Percentiles rank a stretch among this genome's conserved stretches.
Conservation (phyloP, 164 flowering plant genomes). For the Vitis amurensis region DNA sequence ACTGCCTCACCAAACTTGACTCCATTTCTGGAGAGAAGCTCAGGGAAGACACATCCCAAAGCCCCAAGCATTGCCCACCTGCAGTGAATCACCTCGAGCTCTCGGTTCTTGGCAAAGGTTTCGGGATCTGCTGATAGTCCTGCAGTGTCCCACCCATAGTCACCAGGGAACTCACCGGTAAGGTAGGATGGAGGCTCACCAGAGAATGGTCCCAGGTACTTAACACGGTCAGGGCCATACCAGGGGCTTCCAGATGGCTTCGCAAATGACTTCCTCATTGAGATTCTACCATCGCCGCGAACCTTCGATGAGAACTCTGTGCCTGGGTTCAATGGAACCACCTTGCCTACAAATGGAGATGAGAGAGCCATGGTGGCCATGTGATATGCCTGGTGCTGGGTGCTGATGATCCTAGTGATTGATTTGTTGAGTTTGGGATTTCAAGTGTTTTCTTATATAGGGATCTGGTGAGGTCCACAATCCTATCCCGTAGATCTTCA, state of each 20-base stretch:
- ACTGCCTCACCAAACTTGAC: constrained; percentile 35
- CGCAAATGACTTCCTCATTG: constrained; percentile 20
- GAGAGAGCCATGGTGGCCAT: constrained; percentile 23
- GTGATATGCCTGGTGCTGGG: background rate
- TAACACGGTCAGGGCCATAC: constrained; percentile 21
- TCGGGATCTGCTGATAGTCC: constrained; percentile 34
- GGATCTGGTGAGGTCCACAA: constrained; percentile 19
- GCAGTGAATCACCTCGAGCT: constrained; percentile 28
- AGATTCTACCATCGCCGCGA: constrained; percentile 17
- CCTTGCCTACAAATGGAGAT: constrained; percentile 19
- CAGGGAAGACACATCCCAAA: constrained; percentile 31
- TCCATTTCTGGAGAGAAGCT: constrained; percentile 27
- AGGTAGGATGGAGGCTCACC: constrained; percentile 26
- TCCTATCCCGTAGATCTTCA: constrained; percentile 22
- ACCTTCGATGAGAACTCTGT: constrained; percentile 7
- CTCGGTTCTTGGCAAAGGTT: constrained; percentile 27
- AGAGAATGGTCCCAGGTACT: constrained; percentile 29
- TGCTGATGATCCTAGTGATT: background rate
- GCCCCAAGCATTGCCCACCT: constrained; percentile 34
- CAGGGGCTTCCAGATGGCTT: constrained; percentile 27
- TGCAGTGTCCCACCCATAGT: constrained; percentile 32
- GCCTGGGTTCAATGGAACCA: constrained; percentile 10
- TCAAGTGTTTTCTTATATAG: constrained; percentile 2
- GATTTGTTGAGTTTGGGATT: constrained; percentile 6
- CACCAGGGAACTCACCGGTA: constrained; percentile 28